These are phyloP conservation scores for Emericellopsis atlantica DNA, from an alignment of 2,329 filamentous ascomycete genomes.

Conservation along the genomic window DNA sequence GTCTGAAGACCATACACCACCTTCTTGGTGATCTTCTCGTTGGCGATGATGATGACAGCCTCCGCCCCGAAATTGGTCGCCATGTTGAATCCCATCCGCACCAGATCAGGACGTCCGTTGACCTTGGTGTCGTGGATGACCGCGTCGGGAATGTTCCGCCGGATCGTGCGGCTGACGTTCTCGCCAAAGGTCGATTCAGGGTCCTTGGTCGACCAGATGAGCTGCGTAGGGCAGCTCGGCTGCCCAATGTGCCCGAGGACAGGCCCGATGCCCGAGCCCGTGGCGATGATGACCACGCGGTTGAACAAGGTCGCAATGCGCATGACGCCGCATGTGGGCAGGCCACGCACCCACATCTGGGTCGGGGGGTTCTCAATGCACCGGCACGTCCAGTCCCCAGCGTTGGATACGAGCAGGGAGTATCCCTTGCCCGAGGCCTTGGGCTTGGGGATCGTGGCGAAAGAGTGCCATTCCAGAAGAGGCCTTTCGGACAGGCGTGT, in stretches of 20 bases:
- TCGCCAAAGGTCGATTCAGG: constrained; percentile 47
- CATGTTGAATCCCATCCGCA: constrained; percentile 28
- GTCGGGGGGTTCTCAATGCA: constrained; percentile 44
- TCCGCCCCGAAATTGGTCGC: constrained; percentile 40
- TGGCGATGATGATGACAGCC: constrained; percentile 59
- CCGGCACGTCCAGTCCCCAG: constrained; percentile 62
- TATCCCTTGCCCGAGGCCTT: constrained; percentile 26
- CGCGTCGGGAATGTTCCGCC: constrained; percentile 40
- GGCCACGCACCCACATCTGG: constrained; percentile 49
- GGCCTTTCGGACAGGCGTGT: constrained; percentile 41
- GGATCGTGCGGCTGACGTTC: constrained; percentile 36
- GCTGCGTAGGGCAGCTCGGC: constrained; percentile 28
- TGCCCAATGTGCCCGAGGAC: constrained; percentile 40
- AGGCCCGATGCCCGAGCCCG: constrained; percentile 58
- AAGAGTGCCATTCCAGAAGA: constrained; percentile 54
- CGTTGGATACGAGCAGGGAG: constrained; percentile 51
- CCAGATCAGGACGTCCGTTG: constrained; percentile 38
- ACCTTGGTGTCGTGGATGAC: constrained; percentile 50
- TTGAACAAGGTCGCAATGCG: constrained; percentile 51
- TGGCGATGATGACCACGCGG: constrained; percentile 49
- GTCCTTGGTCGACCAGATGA: constrained; percentile 52
- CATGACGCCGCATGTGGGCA: constrained; percentile 50
- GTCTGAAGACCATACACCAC: constrained; percentile 53
- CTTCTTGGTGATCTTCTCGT: constrained; percentile 46
- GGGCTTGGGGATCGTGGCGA: constrained; percentile 46